Conservation (phyloP, 768 basidiomycete genomes). For the Tulasnella sp. region DNA sequence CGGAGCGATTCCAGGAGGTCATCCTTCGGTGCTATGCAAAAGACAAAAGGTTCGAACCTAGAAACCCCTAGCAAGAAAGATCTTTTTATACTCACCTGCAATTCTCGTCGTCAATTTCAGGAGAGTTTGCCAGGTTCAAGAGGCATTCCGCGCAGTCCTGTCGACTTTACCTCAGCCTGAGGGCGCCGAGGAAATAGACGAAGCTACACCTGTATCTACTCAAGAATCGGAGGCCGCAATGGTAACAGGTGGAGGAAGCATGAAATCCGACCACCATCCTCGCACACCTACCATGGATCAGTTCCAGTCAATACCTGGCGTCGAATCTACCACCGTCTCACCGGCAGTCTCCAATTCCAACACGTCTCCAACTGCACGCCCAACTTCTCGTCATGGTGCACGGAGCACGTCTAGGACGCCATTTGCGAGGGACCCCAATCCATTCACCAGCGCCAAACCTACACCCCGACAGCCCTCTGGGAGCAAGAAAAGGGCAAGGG, state of each 20-base stretch:
- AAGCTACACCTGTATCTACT: background rate
- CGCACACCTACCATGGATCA: background rate
- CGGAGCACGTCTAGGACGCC: background rate
- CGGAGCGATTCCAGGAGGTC: constrained; percentile 59
- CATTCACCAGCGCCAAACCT: background rate
- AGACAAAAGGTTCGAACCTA: constrained; percentile 34
- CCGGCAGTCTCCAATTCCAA: background rate
- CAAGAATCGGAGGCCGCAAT: background rate
- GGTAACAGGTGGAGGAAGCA: background rate
- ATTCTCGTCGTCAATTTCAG: constrained; percentile 25
- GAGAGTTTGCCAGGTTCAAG: constrained; percentile 57
- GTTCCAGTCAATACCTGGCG: background rate
- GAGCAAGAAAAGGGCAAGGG: background rate
- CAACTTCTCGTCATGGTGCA: background rate
- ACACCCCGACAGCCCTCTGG: background rate
- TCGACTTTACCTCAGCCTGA: constrained; percentile 18
- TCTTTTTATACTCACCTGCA: background rate
- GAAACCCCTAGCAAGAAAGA: background rate
- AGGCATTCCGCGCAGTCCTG: constrained; percentile 50
- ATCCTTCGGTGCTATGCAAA: constrained; percentile 62
- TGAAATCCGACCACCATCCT: background rate
- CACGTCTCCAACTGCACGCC: background rate
- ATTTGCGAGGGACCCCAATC: background rate
- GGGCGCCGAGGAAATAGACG: background rate
- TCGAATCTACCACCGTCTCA: background rate